A percentile compares a stretch with the other conserved stretches of the same genome.
Conservation (phyloP, 441 rosid genomes). For the Mallotus japonicus region DNA sequence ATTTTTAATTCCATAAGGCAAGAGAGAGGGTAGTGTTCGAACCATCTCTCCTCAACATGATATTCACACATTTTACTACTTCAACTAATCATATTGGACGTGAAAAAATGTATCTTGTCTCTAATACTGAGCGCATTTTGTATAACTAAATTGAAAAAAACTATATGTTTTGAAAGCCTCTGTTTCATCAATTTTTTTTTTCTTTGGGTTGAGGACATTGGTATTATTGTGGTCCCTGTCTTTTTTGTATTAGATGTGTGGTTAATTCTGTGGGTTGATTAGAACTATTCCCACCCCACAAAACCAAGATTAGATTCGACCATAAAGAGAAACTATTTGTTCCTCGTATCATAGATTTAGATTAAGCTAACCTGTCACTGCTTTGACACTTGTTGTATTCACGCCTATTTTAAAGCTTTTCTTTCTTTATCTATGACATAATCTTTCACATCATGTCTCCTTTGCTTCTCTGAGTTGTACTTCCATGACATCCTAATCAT, state of each 20-base stretch:
- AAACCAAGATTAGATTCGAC: slow-evolving; percentile 36
- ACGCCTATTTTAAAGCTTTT: neutral
- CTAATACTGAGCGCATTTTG: too few relatives aligned
- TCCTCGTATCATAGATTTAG: slow-evolving; percentile 38
- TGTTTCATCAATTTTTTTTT: neutral
- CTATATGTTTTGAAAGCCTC: too few relatives aligned
- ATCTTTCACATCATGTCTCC: too few relatives aligned
- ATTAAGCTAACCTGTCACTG: slow-evolving; percentile 28
- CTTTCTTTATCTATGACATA: neutral
- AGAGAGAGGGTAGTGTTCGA: too few relatives aligned
- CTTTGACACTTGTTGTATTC: slow-evolving; percentile 26
- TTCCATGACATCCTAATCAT: too few relatives aligned
- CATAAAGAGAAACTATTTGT: slow-evolving; percentile 30
- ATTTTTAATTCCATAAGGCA: too few relatives aligned
- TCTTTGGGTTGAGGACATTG: neutral
- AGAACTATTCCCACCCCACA: slow-evolving; percentile 18
- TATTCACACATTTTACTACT: too few relatives aligned
- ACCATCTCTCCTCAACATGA: too few relatives aligned
- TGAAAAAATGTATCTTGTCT: too few relatives aligned
- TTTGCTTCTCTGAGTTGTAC: too few relatives aligned
- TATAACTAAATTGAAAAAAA: too few relatives aligned
- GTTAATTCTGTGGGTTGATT: slow-evolving; percentile 6
- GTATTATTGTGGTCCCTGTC: neutral
- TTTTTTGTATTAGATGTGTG: neutral
- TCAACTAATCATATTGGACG: too few relatives aligned